Conservation (phyloP, 306 rosid genomes). For the Trifolium dubium region DNA sequence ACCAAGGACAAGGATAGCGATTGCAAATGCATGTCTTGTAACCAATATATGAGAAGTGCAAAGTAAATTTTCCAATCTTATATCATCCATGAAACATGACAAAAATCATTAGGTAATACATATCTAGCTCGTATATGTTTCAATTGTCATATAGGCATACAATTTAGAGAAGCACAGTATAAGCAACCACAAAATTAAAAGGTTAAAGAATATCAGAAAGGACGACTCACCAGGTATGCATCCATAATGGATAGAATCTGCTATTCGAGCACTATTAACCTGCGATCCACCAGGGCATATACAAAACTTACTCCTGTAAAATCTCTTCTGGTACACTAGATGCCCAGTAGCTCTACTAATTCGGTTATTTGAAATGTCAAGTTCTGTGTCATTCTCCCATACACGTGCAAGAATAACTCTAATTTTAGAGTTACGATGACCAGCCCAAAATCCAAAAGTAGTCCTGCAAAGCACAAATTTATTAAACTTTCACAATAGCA, state of each 20-base stretch:
- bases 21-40: conserved; percentile 9
- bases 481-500: conserved; percentile 31
- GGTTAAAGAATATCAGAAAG: conserved; percentile 6
- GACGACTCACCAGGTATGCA: conserved; percentile 81
- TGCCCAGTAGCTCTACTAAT: conserved; percentile 88
- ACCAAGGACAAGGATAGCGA: conserved; percentile 8
- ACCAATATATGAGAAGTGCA: conserved; percentile 27
- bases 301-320: conserved; percentile 83
- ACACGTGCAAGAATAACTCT: conserved; percentile 92
- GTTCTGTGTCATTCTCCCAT: conserved; percentile 98
- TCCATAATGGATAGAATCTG: conserved; percentile 96
- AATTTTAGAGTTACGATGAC: conserved; percentile 94
- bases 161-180: conserved; percentile 10
- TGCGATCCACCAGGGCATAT: conserved; percentile 99
- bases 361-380: conserved; percentile 86
- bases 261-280: conserved; percentile 95
- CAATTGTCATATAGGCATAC: not conserved
- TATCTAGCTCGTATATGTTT: not conserved
- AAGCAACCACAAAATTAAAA: conserved; percentile 27
- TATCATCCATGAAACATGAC: not conserved
- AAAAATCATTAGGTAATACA: not conserved
- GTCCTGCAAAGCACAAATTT: conserved; percentile 66
- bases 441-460: conserved; percentile 93
- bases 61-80: not conserved
- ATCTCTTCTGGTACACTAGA: conserved; percentile 83